Conservation (phyloP, 1,139 yeast species). For the Candida tropicalis region DNA sequence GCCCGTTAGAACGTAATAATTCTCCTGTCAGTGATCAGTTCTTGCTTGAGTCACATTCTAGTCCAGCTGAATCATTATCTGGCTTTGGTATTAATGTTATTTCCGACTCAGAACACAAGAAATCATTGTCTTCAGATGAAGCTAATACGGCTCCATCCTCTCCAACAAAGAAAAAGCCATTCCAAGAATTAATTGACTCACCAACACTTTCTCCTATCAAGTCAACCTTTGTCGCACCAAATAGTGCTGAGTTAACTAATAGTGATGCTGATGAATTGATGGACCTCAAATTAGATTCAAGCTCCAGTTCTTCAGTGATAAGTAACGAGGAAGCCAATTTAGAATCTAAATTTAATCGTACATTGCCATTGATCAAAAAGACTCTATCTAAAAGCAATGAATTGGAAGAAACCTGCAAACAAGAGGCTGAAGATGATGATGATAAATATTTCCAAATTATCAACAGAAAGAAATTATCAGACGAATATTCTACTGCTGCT, state of each 20-base stretch:
- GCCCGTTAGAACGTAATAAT: constrained; percentile 31
- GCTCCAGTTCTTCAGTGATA: constrained; percentile 16
- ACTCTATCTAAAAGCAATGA: constrained; percentile 21
- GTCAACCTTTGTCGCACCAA: background rate
- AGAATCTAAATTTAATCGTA: constrained; percentile 25
- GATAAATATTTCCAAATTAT: constrained; percentile 16
- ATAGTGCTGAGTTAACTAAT: constrained; percentile 10
- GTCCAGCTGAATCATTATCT: constrained; percentile 25
- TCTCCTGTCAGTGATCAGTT: constrained; percentile 28
- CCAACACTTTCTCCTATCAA: constrained; percentile 20
- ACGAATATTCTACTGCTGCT: constrained; percentile 8
- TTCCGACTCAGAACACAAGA: constrained; percentile 20
- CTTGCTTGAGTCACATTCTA: constrained; percentile 23
- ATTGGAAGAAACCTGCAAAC: constrained; percentile 3
- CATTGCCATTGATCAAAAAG: constrained; percentile 32
- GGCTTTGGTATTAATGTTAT: constrained; percentile 42
- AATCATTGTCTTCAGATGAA: constrained; percentile 8
- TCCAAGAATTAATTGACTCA: constrained; percentile 11
- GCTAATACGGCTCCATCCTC: background rate
- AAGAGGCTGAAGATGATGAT: constrained; percentile 13
- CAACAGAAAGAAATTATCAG: constrained; percentile 14
- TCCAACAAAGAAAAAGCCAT: constrained; percentile 5
- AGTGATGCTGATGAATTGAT: constrained; percentile 2
- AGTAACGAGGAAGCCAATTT: constrained; percentile 8
- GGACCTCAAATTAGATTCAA: constrained; percentile 2